These are phyloP conservation scores for Bauhinia variegata DNA, from an alignment of 306 rosid species.

Conservation along the genomic window DNA sequence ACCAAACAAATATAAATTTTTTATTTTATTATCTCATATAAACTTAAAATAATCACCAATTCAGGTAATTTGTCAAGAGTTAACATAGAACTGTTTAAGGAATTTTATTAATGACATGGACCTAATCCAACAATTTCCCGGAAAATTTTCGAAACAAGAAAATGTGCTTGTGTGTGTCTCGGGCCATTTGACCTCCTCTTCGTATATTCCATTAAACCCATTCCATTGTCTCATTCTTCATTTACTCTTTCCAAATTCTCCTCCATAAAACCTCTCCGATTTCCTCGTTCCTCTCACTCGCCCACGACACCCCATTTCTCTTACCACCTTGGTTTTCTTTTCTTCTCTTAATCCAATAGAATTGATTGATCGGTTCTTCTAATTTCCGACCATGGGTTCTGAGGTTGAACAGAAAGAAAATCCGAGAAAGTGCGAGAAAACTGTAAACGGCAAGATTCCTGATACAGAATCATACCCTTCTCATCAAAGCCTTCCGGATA, in stretches of 20 bases:
- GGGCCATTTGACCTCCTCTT: constrained; percentile 35
- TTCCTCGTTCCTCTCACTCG: constrained; percentile 12
- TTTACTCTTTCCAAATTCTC: not conserved
- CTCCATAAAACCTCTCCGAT: constrained; percentile 20
- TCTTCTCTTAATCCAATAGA: no score
- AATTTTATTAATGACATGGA: no score
- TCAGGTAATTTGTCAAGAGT: no score
- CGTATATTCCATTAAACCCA: constrained; percentile 8
- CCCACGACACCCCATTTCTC: no score
- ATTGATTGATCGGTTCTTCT: no score
- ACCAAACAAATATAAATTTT: no score
- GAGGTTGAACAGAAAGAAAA: constrained; percentile 24
- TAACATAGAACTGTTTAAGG: no score
- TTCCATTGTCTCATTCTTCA: not conserved
- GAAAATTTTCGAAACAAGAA: not conserved
- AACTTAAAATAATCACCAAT: no score
- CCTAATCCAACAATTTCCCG: not conserved
- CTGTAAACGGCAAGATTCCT: not conserved
- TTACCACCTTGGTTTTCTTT: no score
- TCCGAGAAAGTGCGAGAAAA: constrained; percentile 6
- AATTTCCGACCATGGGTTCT: no score
- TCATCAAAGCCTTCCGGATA: not conserved
- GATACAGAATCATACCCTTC: not conserved
- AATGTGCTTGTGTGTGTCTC: constrained; percentile 16
- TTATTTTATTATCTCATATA: no score